Evolutionary conservation across 2,329 filamentous ascomycete species (phyloP), one percentile per base, ranked within the genome.

Genomic region (Microsporum audouinii): DNA sequence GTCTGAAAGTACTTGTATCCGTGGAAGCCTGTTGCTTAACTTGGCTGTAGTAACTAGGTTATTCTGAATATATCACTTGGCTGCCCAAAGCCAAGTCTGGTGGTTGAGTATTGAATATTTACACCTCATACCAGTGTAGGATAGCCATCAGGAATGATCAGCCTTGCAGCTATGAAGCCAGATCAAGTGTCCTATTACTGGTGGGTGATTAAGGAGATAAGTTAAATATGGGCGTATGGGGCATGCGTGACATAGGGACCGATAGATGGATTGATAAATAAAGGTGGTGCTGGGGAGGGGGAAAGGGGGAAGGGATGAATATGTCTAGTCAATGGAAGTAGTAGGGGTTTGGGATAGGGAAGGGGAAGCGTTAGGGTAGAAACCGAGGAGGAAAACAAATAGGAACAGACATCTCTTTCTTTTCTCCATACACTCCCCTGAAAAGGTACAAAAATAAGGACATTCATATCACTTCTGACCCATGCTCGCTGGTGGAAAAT

Each of bases 1-100:
- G 62, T 70, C 68, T 7, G 69, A 70, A 53, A 70, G 34, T 29
- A 69, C 55, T 60, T 69, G 68, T 23, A 55, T 55, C 17, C 49
- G 49, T 36, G 49, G 49, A 36, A 31, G 17, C 49, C n/a, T 43
- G 39, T 17, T 43, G 6, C 17, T 43, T 14, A 5, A 5, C n/a
- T 55, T 29, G 45, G 12, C 27, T 17, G 27, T 1, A 23, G 17
- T 23, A 23, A 23, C 17, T 23, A 23, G 17, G 17, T 23, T 23
- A 23, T 23, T 29, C 14, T 49, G 45, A 49, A 23, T 23, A 23
- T 49, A 49, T 49, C 7, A 12, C 31, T 17, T 4, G 4, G 45
- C 14, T 49, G 10, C 5, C 17, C 17, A 23, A 39, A 39, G 38
- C 38, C 38, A 39, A 39, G 38, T 3, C 38, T 12, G 17, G 17